Conservation (phyloP, 768 basidiomycete species). For the Trichaptum fuscoviolaceum region DNA sequence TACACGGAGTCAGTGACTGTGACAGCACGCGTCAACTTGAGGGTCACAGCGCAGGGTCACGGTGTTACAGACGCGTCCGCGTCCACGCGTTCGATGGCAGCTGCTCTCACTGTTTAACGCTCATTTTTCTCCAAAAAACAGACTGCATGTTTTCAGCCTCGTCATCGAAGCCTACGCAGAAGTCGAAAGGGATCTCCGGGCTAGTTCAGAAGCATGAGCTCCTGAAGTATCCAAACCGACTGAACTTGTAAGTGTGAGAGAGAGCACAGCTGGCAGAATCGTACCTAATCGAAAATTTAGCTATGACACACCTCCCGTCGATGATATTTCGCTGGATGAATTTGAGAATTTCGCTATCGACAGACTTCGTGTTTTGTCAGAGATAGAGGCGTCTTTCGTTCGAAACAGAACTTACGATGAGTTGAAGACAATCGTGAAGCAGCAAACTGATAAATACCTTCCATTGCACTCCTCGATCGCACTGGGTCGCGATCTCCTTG, state of each 20-base stretch:
- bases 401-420: slow-evolving; percentile 83
- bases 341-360: slow-evolving; percentile 91
- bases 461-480: slow-evolving; percentile 60
- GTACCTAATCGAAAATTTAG: slow-evolving; percentile 34
- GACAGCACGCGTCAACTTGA: no score
- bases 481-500: slow-evolving; percentile 33
- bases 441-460: slow-evolving; percentile 71
- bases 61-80: no score
- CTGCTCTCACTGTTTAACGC: no score
- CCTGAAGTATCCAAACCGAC: slow-evolving; percentile 54
- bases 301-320: slow-evolving; percentile 80
- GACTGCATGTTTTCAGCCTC: not conserved
- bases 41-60: no score
- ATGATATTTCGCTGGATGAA: slow-evolving; percentile 90
- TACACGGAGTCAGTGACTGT: no score
- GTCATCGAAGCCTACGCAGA: not conserved
- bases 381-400: slow-evolving; percentile 85
- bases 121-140: not conserved
- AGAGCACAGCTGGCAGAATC: slow-evolving; percentile 19
- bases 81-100: no score
- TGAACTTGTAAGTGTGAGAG: slow-evolving; percentile 75
- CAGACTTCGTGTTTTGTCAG: slow-evolving; percentile 79
- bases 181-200: not conserved
- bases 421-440: slow-evolving; percentile 52
- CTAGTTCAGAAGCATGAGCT: slow-evolving; percentile 21